Evolutionary conservation across 2,329 filamentous ascomycete species (phyloP).

Genomic region (Fusarium domesticum): DNA sequence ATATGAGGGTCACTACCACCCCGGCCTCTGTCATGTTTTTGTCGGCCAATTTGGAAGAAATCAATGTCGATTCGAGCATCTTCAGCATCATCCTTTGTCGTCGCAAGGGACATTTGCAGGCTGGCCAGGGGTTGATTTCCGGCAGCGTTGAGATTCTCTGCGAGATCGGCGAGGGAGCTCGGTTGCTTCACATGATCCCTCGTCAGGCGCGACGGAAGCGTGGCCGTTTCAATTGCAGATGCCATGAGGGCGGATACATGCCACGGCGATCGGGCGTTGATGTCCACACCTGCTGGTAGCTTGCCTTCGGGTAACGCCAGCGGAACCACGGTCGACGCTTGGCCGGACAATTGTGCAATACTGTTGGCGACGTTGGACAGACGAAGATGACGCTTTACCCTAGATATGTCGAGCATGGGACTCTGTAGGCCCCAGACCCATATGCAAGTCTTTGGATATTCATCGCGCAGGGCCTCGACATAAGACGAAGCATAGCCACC

Average conservation of each 20-base stretch:
- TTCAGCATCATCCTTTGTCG: slow-evolving; percentile 29
- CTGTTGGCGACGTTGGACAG: slow-evolving; percentile 73
- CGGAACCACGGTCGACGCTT: slow-evolving; percentile 76
- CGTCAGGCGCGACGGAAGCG: slow-evolving; percentile 69
- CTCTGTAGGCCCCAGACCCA: slow-evolving; percentile 86
- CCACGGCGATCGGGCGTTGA: slow-evolving; percentile 70
- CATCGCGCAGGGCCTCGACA: slow-evolving; percentile 76
- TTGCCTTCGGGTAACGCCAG: slow-evolving; percentile 59
- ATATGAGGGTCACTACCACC: slow-evolving; percentile 21
- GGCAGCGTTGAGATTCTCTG: slow-evolving; percentile 66
- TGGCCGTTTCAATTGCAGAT: slow-evolving; percentile 73
- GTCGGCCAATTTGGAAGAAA: slow-evolving; percentile 31
- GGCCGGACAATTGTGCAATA: slow-evolving; percentile 63
- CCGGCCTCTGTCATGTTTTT: slow-evolving; percentile 8
- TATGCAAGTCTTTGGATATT: slow-evolving; percentile 82
- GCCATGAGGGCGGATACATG: slow-evolving; percentile 74
- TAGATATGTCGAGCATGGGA: slow-evolving; percentile 47
- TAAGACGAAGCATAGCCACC: slow-evolving; percentile 73
- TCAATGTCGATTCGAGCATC: slow-evolving; percentile 32
- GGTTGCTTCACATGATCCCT: slow-evolving; percentile 38
- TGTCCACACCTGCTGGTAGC: slow-evolving; percentile 54
- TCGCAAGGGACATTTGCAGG: slow-evolving; percentile 62
- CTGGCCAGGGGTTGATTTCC: slow-evolving; percentile 79
- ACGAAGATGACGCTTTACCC: slow-evolving; percentile 53
- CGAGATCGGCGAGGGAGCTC: slow-evolving; percentile 59